phyloP scores from a whole-genome alignment of 2,329 filamentous ascomycete genomes.

The Aspergillus oerlinghausenensis region DNA sequence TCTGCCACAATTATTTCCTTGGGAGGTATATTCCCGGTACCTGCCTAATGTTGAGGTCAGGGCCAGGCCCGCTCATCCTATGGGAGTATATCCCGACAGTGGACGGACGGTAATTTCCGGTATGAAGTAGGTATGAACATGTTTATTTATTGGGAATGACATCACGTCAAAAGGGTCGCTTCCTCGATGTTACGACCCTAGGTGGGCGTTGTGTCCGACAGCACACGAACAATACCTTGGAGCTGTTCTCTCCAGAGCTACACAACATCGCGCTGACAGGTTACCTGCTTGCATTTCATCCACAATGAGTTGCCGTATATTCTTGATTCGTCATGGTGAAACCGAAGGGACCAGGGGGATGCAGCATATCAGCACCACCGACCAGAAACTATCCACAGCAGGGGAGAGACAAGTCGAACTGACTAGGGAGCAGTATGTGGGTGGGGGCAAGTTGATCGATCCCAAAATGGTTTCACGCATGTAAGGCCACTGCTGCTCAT shows the following conservation, averaged over 20 bases:
- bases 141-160: neutral
- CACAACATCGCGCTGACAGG: neutral
- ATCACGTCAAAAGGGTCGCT: neutral
- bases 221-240: neutral
- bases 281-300: neutral
- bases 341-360: conserved; percentile 48
- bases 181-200: neutral
- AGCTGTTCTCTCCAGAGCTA: neutral
- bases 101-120: neutral
- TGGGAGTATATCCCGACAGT: neutral
- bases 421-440: conserved; percentile 46
- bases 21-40: neutral
- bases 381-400: conserved; percentile 39
- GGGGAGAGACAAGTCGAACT: conserved; percentile 44
- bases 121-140: neutral
- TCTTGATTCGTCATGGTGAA: conserved; percentile 39
- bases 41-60: neutral
- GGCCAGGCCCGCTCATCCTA: neutral
- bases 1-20: too few species aligned
- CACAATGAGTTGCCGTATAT: conserved; percentile 19
- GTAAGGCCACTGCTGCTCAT: neutral
- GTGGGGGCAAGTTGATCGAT: conserved; percentile 49
- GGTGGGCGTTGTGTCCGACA: neutral
- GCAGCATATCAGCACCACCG: conserved; percentile 44
- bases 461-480: conserved; percentile 45